Evolutionary conservation across 1,139 yeast genomes (phyloP), one percentile per base, ranked within the genome.

Genomic region (Zhuliangozyma blackwelliae): DNA sequence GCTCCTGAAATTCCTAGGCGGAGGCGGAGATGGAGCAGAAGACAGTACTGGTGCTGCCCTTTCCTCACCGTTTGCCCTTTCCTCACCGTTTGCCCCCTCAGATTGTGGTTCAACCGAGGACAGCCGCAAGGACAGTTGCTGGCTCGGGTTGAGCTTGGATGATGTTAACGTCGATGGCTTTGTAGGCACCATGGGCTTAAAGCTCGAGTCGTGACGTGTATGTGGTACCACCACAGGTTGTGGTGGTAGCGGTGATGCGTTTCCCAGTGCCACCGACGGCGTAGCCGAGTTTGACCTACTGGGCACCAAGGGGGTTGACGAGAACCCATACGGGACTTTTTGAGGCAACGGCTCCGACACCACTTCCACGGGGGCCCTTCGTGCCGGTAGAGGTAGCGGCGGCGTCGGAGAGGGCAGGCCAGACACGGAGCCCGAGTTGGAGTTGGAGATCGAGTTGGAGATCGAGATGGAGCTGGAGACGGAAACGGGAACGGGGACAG

Each of bases 301-400:
- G 5, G 74, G 74, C 25, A 68, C 56, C 16, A 69, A 59, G 1
- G 74, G 74, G 0, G 69, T 54, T 0, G 66, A 46, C 5, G 68
- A 54, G 38, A 68, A 68, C 8, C 72, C 75, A 30, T 63, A 41
- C 5, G 71, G 70, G 6, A 58, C 50, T 2, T 66, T 64, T n/a
- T 63, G 61, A 5, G 68, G 64, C 2, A 59, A 51, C 8, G 61
- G 55, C 3, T 44, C 31, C 11, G 38, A 25, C 16, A 28, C 39
- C 3, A 35, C 12, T 3, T 10, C 10, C 7, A 31, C 25, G 38
- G 25, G 9, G 37, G 21, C n/a, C 33, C 37, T 27, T 31, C n/a
- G 33, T 22, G 28, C 22, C 7, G 31, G 25, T 11, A 40, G 38
- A 11, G 47, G 32, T 28, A 42, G 27, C 28, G 37, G 29, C 27